A percentile compares a stretch with the other conserved stretches of the same genome.
Evolutionary conservation across 2,329 filamentous ascomycete genomes (phyloP).

Genomic region (Aspergillus spinulosporus): DNA sequence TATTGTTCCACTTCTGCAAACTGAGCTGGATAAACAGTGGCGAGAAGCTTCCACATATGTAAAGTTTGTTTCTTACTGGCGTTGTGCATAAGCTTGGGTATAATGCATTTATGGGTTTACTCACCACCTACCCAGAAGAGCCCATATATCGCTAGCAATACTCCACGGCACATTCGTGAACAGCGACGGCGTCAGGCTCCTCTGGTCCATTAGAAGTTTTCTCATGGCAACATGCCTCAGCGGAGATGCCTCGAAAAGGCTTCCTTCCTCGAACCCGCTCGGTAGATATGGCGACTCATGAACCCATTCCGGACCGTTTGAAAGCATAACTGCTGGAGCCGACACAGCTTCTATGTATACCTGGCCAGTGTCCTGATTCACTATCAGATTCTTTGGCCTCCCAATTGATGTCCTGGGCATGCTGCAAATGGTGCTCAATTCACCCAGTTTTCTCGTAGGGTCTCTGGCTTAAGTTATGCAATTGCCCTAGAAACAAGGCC

Average conservation of each 20-base stretch:
- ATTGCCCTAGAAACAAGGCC: background rate
- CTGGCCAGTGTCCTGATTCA: slow-evolving; percentile 19
- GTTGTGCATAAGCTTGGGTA: background rate
- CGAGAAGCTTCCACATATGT: slow-evolving; percentile 48
- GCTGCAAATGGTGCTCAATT: background rate
- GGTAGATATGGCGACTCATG: slow-evolving; percentile 41
- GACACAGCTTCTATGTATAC: slow-evolving; percentile 18
- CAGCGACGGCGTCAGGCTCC: slow-evolving; percentile 34
- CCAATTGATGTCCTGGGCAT: background rate
- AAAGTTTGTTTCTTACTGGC: slow-evolving; percentile 40
- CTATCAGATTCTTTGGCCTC: background rate
- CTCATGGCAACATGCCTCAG: slow-evolving; percentile 39
- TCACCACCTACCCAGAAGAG: slow-evolving; percentile 38
- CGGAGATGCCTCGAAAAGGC: slow-evolving; percentile 30
- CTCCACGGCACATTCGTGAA: slow-evolving; percentile 43
- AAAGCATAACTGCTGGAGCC: slow-evolving; percentile 3
- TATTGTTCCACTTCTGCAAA: slow-evolving; percentile 32
- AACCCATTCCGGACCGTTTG: slow-evolving; percentile 37
- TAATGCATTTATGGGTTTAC: slow-evolving; percentile 7
- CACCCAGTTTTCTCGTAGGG: background rate
- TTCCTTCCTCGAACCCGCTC: slow-evolving; percentile 28
- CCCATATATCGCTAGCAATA: slow-evolving; percentile 43
- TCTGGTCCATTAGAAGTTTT: slow-evolving; percentile 37
- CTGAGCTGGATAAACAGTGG: slow-evolving; percentile 37
- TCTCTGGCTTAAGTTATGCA: background rate